phyloP scores from a whole-genome alignment of 805 yeast genomes.

The Yarrowia bubula region DNA sequence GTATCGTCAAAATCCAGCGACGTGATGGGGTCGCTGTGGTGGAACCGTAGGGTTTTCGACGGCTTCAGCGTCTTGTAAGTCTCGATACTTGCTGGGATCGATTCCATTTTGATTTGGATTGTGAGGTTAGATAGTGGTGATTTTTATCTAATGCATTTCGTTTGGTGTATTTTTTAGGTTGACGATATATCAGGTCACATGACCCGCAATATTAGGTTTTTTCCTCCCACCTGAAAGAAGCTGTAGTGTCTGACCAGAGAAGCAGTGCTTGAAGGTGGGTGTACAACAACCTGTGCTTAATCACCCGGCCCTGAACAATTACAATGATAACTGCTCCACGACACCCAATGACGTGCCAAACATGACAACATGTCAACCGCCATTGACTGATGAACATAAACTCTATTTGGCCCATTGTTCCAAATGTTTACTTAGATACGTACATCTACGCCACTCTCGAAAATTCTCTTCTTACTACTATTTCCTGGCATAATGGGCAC shows the following conservation, averaged over 20 bases:
- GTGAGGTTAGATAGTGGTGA: neutral
- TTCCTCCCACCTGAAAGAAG: neutral
- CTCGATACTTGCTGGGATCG: conserved; percentile 7
- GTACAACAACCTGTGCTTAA: too few species aligned
- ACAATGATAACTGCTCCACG: too few species aligned
- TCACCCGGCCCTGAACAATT: too few species aligned
- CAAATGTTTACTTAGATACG: conserved; percentile 11
- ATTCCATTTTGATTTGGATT: neutral
- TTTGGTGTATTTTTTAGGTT: conserved; percentile 18
- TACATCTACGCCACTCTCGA: conserved; percentile 22
- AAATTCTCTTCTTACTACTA: conserved; percentile 19
- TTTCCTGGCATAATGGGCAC: conserved; percentile 26
- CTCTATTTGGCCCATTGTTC: conserved; percentile 8
- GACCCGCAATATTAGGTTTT: neutral
- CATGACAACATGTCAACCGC: neutral
- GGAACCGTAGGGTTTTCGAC: conserved; percentile 22
- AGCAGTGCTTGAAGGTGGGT: neutral
- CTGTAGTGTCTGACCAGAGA: neutral
- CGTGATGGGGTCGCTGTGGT: conserved; percentile 34
- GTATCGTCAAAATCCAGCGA: conserved; percentile 71
- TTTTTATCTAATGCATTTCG: neutral
- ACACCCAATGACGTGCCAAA: neutral
- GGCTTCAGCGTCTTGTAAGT: conserved; percentile 21
- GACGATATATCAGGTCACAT: neutral
- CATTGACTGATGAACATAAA: neutral